These are phyloP conservation scores for Claviceps fusiformis DNA, from an alignment of 2,329 filamentous ascomycete genomes.

Conservation along the genomic window DNA sequence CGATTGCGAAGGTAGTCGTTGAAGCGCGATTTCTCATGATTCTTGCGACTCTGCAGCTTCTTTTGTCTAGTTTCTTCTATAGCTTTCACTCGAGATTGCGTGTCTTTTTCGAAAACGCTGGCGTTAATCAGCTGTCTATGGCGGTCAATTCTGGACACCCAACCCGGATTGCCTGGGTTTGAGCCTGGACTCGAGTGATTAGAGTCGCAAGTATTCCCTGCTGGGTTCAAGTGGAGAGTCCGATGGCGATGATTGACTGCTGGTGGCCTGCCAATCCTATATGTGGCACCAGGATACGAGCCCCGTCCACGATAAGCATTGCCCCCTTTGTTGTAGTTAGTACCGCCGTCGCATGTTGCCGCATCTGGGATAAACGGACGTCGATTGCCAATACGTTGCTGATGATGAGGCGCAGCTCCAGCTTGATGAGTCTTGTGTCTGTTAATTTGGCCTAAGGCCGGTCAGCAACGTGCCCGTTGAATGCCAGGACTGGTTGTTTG, in stretches of 20 bases:
- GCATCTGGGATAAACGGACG: slow-evolving; percentile 18
- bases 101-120: slow-evolving; percentile 61
- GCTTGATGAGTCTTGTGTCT: slow-evolving; percentile 56
- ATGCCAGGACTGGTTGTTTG: neutral
- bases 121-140: slow-evolving; percentile 76
- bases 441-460: slow-evolving; percentile 57
- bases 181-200: slow-evolving; percentile 25
- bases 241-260: slow-evolving; percentile 28
- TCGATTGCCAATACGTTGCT: slow-evolving; percentile 18
- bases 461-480: slow-evolving; percentile 10
- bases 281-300: slow-evolving; percentile 21
- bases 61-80: slow-evolving; percentile 56
- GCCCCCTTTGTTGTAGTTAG: slow-evolving; percentile 3
- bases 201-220: slow-evolving; percentile 21
- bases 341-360: neutral
- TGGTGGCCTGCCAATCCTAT: slow-evolving; percentile 22
- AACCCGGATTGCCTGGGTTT: slow-evolving; percentile 22
- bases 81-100: slow-evolving; percentile 52
- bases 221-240: slow-evolving; percentile 50
- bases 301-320: slow-evolving; percentile 9
- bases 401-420: slow-evolving; percentile 18
- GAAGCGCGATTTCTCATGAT: slow-evolving; percentile 46
- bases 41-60: slow-evolving; percentile 39
- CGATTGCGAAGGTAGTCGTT: slow-evolving; percentile 21
- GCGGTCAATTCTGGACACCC: slow-evolving; percentile 61